These are phyloP conservation scores for Peziza echinospora DNA, from an alignment of 495 filamentous ascomycete species.

Conservation along the genomic window DNA sequence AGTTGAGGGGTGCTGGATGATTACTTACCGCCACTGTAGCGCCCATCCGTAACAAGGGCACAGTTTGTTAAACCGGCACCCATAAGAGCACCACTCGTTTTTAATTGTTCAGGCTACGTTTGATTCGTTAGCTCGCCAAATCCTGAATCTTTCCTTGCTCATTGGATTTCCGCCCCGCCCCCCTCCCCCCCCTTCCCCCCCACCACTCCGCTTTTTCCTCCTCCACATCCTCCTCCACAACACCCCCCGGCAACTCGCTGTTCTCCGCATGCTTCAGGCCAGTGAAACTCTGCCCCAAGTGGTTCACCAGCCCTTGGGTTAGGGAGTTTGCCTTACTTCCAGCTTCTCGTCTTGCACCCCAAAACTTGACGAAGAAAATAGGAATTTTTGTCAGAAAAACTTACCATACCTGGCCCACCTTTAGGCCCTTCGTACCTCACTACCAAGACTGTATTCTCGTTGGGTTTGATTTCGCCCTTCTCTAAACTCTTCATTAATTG, in stretches of 20 bases:
- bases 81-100: conserved; percentile 75
- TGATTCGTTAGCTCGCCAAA: conserved; percentile 1
- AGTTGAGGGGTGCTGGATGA: too few species aligned
- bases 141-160: too few species aligned
- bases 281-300: too few species aligned
- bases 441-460: conserved; percentile 73
- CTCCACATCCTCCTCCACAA: too few species aligned
- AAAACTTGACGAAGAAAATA: not conserved
- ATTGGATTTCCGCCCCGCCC: too few species aligned
- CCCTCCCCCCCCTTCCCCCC: not conserved
- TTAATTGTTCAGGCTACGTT: conserved; percentile 62
- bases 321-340: too few species aligned
- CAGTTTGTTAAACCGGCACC: conserved; percentile 71
- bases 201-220: too few species aligned
- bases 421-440: conserved; percentile 92
- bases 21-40: conserved; percentile 45
- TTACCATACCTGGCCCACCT: conserved; percentile 77
- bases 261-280: too few species aligned
- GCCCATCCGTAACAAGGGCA: conserved; percentile 84
- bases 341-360: too few species aligned
- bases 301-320: too few species aligned
- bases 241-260: too few species aligned
- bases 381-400: conserved; percentile 4
- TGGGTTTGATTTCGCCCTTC: conserved; percentile 45
- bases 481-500: conserved; percentile 56